phyloP scores from a whole-genome alignment of 2,329 filamentous ascomycete species.

The Metarhizium brunneum region DNA sequence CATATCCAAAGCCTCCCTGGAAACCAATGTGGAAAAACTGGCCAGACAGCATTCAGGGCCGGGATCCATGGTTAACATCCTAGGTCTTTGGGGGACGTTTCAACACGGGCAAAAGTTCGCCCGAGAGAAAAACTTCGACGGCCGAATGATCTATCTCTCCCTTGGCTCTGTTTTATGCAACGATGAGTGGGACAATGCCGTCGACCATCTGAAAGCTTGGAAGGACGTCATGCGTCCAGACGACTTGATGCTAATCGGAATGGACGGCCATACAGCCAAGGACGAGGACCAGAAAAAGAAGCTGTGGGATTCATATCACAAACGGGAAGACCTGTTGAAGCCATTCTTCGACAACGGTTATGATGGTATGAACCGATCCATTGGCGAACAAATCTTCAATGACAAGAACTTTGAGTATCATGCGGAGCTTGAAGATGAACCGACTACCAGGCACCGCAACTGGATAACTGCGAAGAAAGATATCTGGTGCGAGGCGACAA shows the following conservation, averaged over 20 bases:
- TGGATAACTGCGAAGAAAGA: constrained; percentile 27
- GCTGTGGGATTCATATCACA: constrained; percentile 31
- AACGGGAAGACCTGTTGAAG: constrained; percentile 23
- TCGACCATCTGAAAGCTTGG: constrained; percentile 27
- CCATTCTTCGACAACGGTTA: constrained; percentile 31
- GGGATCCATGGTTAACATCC: constrained; percentile 21
- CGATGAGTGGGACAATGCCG: constrained; percentile 26
- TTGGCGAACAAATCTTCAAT: constrained; percentile 23
- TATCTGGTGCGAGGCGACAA: constrained; percentile 17
- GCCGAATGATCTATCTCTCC: constrained; percentile 28
- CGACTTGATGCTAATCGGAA: constrained; percentile 29
- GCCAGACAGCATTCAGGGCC: constrained; percentile 17
- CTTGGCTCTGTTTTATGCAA: constrained; percentile 34
- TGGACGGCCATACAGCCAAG: constrained; percentile 29
- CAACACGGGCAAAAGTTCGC: constrained; percentile 24
- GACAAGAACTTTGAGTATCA: constrained; percentile 28
- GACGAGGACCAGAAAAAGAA: constrained; percentile 22
- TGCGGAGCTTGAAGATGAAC: constrained; percentile 25
- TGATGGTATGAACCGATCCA: constrained; percentile 25
- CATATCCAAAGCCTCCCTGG: constrained; percentile 27
- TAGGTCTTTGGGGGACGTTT: constrained; percentile 32
- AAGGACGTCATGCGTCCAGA: constrained; percentile 22
- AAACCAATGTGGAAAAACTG: constrained; percentile 24
- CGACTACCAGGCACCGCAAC: constrained; percentile 30
- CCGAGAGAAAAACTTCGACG: constrained; percentile 14